Evolutionary conservation across 2,329 filamentous ascomycete species (phyloP).

Genomic region (Chrysoporthe deuterocubensis): DNA sequence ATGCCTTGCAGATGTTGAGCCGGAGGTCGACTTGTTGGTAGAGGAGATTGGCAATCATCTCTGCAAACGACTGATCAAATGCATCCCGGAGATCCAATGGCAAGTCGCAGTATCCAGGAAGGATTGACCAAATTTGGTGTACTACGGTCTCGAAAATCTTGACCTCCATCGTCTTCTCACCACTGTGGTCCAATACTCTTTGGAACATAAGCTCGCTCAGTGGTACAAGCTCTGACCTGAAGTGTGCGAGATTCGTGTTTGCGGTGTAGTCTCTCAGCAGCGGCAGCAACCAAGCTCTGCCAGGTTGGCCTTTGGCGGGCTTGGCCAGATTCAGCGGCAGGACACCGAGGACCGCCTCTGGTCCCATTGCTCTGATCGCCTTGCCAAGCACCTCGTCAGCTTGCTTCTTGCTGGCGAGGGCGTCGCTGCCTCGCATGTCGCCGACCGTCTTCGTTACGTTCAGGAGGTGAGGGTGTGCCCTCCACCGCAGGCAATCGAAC

Average conservation of each 20-base stretch:
- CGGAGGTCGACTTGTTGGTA: slow-evolving; percentile 91
- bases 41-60: slow-evolving; percentile 86
- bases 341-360: slow-evolving; percentile 78
- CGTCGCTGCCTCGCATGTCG: slow-evolving; percentile 83
- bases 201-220: slow-evolving; percentile 91
- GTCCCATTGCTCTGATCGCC: slow-evolving; percentile 88
- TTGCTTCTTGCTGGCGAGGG: slow-evolving; percentile 92
- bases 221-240: slow-evolving; percentile 83
- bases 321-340: slow-evolving; percentile 85
- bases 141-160: slow-evolving; percentile 98
- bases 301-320: slow-evolving; percentile 76
- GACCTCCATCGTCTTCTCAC: slow-evolving; percentile 90
- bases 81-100: slow-evolving; percentile 76
- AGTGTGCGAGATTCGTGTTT: slow-evolving; percentile 86
- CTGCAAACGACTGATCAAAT: slow-evolving; percentile 88
- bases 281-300: slow-evolving; percentile 92
- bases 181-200: slow-evolving; percentile 79
- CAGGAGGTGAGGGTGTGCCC: slow-evolving; percentile 75
- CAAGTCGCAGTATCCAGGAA: slow-evolving; percentile 94
- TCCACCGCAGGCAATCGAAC: slow-evolving; percentile 87
- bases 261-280: slow-evolving; percentile 86
- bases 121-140: slow-evolving; percentile 90
- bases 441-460: slow-evolving; percentile 80
- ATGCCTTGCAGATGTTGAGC: slow-evolving; percentile 81
- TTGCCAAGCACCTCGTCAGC: slow-evolving; percentile 88